These are phyloP conservation scores for Marasmius tenuissimus DNA, from an alignment of 1,284 basidiomycete genomes.

Conservation along the genomic window DNA sequence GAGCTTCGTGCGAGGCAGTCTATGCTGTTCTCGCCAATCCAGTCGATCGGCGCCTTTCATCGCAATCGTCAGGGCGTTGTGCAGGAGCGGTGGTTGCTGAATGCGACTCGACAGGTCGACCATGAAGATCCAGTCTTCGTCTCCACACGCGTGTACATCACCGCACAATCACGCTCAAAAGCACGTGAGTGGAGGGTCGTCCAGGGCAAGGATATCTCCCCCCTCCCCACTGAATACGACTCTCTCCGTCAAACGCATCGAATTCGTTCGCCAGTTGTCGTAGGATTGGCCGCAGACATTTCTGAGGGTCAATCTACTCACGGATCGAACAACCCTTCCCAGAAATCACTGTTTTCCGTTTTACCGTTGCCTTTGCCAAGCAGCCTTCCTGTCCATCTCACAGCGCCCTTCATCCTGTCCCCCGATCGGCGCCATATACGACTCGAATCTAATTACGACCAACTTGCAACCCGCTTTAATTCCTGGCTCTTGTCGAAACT, in stretches of 20 bases:
- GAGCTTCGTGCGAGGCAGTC: constrained; percentile 3
- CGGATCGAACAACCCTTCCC: not conserved
- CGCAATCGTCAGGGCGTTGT: not conserved
- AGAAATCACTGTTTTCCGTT: constrained; percentile 20
- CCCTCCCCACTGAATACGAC: not conserved
- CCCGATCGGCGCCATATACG: constrained; percentile 28
- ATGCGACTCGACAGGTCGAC: constrained; percentile 1
- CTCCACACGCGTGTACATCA: not conserved
- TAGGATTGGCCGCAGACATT: not conserved
- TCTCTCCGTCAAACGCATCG: not conserved
- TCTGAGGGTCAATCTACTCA: constrained; percentile 5
- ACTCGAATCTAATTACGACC: constrained; percentile 27
- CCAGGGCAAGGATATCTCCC: not conserved
- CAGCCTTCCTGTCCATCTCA: constrained; percentile 28
- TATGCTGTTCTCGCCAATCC: constrained; percentile 8
- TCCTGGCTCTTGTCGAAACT: constrained; percentile 36
- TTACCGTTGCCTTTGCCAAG: constrained; percentile 28
- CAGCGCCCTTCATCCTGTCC: constrained; percentile 31
- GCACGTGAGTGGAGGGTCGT: not conserved
- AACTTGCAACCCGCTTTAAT: constrained; percentile 38
- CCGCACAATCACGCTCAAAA: not conserved
- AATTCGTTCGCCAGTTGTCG: not conserved
- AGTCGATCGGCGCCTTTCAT: constrained; percentile 3
- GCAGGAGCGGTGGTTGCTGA: not conserved
- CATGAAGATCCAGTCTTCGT: not conserved